Percentiles rank a stretch among this genome's conserved stretches.
Conservation (phyloP, 192 early-diverging fungal species). For the Rhizoclosmatium sp. region DNA sequence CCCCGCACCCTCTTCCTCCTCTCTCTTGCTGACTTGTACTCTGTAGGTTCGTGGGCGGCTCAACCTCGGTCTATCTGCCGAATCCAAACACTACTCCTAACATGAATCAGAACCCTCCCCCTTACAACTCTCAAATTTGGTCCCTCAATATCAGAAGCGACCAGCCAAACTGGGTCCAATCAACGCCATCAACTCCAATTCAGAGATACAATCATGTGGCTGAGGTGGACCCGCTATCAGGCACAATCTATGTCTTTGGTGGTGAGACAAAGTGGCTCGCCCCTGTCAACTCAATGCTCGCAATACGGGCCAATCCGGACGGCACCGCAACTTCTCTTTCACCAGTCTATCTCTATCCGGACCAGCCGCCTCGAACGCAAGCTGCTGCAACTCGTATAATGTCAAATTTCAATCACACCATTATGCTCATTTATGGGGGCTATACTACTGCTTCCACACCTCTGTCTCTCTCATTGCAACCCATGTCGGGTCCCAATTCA, state of each 20-base stretch:
- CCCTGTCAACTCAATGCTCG: slow-evolving; percentile 2
- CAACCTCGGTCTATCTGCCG: slow-evolving; percentile 20
- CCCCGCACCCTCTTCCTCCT: neutral
- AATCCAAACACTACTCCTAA: neutral
- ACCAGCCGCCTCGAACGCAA: slow-evolving; percentile 3
- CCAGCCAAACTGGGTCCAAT: neutral
- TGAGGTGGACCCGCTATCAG: neutral
- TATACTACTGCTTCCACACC: slow-evolving; percentile 8
- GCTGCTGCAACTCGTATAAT: neutral
- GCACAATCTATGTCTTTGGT: slow-evolving; percentile 18
- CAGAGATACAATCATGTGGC: slow-evolving; percentile 28
- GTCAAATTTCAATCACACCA: slow-evolving; percentile 27
- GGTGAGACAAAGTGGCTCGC: slow-evolving; percentile 17
- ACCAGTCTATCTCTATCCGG: neutral
- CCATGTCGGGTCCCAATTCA: neutral
- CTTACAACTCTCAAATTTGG: slow-evolving; percentile 2
- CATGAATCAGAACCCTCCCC: neutral
- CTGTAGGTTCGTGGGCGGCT: slow-evolving; percentile 24
- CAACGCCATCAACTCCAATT: neutral
- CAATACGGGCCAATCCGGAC: neutral
- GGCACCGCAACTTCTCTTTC: neutral
- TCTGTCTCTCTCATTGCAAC: neutral
- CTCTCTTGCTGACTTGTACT: neutral
- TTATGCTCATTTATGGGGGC: slow-evolving; percentile 30
- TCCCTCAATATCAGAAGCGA: neutral